Conservation (phyloP, 768 basidiomycete species). For the Floccularia luteovirens region DNA sequence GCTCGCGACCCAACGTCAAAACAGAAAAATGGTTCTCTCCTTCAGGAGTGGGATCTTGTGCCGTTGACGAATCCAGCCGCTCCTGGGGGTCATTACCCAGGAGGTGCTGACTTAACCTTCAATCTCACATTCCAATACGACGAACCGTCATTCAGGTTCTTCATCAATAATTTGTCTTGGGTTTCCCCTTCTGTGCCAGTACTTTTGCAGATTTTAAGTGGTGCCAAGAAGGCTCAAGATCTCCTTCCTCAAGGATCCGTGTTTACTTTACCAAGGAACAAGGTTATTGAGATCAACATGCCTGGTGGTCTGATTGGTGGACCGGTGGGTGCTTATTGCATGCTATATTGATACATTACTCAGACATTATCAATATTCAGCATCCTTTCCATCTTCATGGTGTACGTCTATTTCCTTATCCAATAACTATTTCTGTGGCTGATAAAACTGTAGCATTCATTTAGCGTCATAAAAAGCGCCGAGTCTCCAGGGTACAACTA, state of each 20-base stretch:
- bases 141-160: conserved; percentile 10
- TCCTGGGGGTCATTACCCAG: conserved; percentile 20
- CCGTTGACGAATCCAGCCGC: conserved; percentile 21
- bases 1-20: conserved; percentile 33
- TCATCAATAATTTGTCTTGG: conserved; percentile 22
- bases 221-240: conserved; percentile 28
- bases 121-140: conserved; percentile 21
- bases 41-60: conserved; percentile 32
- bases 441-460: conserved; percentile 25
- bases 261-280: conserved; percentile 33
- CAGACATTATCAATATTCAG: conserved; percentile 8
- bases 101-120: conserved; percentile 33
- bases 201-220: conserved; percentile 44
- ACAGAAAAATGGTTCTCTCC: conserved; percentile 13
- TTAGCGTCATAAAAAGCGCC: conserved; percentile 36
- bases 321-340: conserved; percentile 15
- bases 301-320: conserved; percentile 24
- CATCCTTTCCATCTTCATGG: conserved; percentile 36
- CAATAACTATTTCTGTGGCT: not conserved
- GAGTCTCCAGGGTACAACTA: conserved; percentile 30
- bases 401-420: conserved; percentile 20
- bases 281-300: conserved; percentile 39
- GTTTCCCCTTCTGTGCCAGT: conserved; percentile 33
- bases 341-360: conserved; percentile 14
- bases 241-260: conserved; percentile 32